Evolutionary conservation across 2,329 filamentous ascomycete species (phyloP).

Genomic region (Fonsecaea pugnacius): DNA sequence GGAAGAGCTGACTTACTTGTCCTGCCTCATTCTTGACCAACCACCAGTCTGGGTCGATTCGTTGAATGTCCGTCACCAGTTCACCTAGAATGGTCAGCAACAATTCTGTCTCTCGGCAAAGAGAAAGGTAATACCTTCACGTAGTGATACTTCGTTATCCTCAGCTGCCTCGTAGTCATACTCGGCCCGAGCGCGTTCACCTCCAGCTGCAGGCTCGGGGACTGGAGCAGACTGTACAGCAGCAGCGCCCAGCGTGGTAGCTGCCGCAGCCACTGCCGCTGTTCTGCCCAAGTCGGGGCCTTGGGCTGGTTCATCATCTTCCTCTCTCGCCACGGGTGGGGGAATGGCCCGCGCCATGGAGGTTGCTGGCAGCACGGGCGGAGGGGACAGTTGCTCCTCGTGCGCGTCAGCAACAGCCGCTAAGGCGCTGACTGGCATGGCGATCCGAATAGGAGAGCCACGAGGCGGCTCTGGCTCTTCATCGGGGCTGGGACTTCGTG

Average conservation of each 20-base stretch:
- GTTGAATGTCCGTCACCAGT: constrained; percentile 86
- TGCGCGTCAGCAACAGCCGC: constrained; percentile 51
- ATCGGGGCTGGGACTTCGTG: constrained; percentile 51
- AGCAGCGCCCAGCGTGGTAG: constrained; percentile 51
- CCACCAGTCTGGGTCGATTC: constrained; percentile 99
- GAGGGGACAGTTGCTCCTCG: constrained; percentile 48
- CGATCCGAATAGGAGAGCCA: constrained; percentile 79
- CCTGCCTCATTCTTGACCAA: constrained; percentile 86
- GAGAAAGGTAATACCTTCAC: constrained; percentile 63
- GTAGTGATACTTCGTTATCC: constrained; percentile 91
- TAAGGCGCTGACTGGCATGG: constrained; percentile 73
- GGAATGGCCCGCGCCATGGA: constrained; percentile 61
- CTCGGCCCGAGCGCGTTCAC: constrained; percentile 76
- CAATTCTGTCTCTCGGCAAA: not conserved
- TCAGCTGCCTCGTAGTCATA: constrained; percentile 99
- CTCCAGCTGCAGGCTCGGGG: constrained; percentile 51
- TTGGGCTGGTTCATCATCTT: constrained; percentile 67
- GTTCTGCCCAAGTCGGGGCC: constrained; percentile 65
- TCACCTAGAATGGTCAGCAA: constrained; percentile 51
- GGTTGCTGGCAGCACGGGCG: constrained; percentile 61
- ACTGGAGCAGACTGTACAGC: constrained; percentile 52
- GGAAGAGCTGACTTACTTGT: constrained; percentile 58
- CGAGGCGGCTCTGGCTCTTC: constrained; percentile 43
- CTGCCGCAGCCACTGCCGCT: constrained; percentile 61
- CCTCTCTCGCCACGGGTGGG: constrained; percentile 60